A percentile compares a stretch with the other conserved stretches of the same genome.
Evolutionary conservation across 495 filamentous ascomycete species (phyloP).

Genomic region (Chaetomium fimeti): DNA sequence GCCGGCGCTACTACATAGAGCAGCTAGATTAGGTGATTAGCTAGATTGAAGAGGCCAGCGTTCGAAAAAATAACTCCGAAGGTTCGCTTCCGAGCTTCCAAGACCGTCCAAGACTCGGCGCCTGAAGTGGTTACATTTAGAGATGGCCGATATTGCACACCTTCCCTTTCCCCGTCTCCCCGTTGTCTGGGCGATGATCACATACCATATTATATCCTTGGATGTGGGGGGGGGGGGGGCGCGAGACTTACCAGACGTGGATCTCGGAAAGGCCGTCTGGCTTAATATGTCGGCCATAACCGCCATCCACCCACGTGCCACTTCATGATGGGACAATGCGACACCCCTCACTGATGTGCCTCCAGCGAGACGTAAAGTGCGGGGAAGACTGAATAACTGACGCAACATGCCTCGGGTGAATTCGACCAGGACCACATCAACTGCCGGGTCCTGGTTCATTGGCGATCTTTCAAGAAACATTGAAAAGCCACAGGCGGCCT

Average conservation of each 20-base stretch:
- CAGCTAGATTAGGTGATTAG: not conserved
- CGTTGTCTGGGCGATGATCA: not conserved
- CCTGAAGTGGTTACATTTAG: not conserved
- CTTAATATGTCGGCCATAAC: slow-evolving; percentile 5
- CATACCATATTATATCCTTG: not conserved
- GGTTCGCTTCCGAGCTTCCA: not conserved
- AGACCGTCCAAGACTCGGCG: not conserved
- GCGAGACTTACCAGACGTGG: no score
- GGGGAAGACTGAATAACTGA: slow-evolving; percentile 15
- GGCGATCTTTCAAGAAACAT: not conserved
- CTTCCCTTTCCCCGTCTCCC: not conserved
- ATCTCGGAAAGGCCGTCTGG: not conserved
- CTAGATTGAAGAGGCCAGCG: not conserved
- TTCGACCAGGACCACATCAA: not conserved
- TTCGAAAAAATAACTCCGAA: not conserved
- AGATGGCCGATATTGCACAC: not conserved
- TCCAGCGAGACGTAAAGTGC: slow-evolving; percentile 6
- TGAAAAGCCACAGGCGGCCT: not conserved
- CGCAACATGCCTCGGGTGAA: slow-evolving; percentile 1
- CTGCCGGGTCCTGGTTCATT: not conserved
- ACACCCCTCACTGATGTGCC: not conserved
- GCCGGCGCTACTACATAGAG: no score
- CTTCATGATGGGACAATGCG: slow-evolving; percentile 8
- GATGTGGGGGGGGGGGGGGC: no score
- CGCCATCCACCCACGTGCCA: not conserved